Evolutionary conservation across 2,329 filamentous ascomycete genomes (phyloP).

Genomic region (Penicillium brasilianum): DNA sequence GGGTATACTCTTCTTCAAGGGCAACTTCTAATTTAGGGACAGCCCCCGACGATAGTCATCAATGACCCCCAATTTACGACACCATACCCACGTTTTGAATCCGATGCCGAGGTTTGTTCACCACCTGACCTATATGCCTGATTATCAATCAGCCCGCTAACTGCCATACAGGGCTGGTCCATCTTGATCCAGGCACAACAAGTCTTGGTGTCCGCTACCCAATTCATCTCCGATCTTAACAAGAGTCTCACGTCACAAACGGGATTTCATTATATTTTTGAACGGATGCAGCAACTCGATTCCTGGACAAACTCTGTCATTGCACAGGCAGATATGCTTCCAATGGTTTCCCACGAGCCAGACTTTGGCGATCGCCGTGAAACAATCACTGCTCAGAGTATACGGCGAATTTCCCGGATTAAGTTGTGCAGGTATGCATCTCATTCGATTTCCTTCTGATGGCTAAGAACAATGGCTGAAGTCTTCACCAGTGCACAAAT

Average conservation of each 20-base stretch:
- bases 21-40: conserved; percentile 19
- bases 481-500: conserved; percentile 47
- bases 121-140: neutral
- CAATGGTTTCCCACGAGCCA: conserved; percentile 30
- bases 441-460: neutral
- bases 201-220: conserved; percentile 48
- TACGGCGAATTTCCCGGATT: conserved; percentile 50
- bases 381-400: conserved; percentile 44
- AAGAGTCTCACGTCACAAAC: conserved; percentile 43
- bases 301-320: conserved; percentile 46
- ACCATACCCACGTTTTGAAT: conserved; percentile 46
- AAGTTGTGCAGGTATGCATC: conserved; percentile 49
- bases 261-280: conserved; percentile 46
- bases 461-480: neutral
- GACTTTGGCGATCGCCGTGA: conserved; percentile 40
- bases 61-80: conserved; percentile 52
- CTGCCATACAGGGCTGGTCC: conserved; percentile 45
- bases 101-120: conserved; percentile 47
- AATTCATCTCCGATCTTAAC: conserved; percentile 49
- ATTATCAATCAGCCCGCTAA: conserved; percentile 21
- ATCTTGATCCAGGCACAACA: conserved; percentile 51
- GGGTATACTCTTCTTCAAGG: neutral
- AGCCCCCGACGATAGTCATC: conserved; percentile 51
- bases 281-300: conserved; percentile 50
- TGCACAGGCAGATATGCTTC: conserved; percentile 40